phyloP scores from a whole-genome alignment of 805 yeast genomes.

The Ogataea haglerorum region DNA sequence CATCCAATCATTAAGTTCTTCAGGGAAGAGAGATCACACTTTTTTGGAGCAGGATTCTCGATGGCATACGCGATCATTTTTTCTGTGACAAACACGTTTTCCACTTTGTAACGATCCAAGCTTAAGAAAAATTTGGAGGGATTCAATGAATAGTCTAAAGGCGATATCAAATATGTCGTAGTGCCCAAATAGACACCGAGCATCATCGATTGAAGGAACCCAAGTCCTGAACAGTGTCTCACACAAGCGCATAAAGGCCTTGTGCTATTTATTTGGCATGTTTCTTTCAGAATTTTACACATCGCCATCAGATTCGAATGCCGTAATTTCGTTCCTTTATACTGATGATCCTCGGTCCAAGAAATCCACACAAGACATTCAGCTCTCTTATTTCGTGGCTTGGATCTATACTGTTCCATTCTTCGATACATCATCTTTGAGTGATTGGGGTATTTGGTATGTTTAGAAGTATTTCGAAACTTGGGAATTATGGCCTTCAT shows the following conservation, averaged over 20 bases:
- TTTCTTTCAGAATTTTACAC: constrained; percentile 88
- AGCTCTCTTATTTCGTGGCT: constrained; percentile 34
- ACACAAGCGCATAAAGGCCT: constrained; percentile 83
- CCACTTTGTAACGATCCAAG: constrained; percentile 71
- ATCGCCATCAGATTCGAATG: constrained; percentile 67
- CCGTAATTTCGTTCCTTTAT: constrained; percentile 54
- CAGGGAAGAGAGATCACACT: constrained; percentile 56
- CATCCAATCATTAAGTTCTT: constrained; percentile 83
- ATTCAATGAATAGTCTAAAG: constrained; percentile 69
- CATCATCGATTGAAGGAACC: constrained; percentile 80
- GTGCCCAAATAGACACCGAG: constrained; percentile 86
- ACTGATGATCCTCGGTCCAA: constrained; percentile 68
- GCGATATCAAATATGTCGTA: constrained; percentile 75
- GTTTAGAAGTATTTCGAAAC: constrained; percentile 64
- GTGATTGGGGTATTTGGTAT: constrained; percentile 37
- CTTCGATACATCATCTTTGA: constrained; percentile 39
- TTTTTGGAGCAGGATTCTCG: constrained; percentile 45
- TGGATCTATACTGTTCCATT: constrained; percentile 34
- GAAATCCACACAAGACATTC: constrained; percentile 58
- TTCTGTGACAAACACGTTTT: constrained; percentile 80
- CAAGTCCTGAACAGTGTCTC: constrained; percentile 78
- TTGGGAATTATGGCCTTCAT: constrained; percentile 40
- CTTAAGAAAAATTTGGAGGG: constrained; percentile 71
- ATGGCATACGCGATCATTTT: constrained; percentile 80
- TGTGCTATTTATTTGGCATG: constrained; percentile 74